Conservation (phyloP, 2,329 filamentous ascomycete genomes). For the Penicillium corylophilum region DNA sequence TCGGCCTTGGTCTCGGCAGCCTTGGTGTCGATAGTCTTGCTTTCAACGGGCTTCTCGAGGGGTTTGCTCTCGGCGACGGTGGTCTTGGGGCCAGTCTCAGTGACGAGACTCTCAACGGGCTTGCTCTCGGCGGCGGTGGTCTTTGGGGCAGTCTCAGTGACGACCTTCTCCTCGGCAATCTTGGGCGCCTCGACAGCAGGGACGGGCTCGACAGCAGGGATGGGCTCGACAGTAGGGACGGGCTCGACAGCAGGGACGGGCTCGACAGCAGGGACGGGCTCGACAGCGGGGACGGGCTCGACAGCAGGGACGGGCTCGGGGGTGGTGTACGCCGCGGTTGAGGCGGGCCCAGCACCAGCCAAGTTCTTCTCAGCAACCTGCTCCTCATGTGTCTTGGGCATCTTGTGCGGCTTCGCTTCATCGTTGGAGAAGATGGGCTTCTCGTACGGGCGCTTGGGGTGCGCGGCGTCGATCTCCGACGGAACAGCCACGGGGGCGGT, state of each 20-base stretch:
- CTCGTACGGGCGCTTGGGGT: conserved; percentile 39
- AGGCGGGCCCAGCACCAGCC: conserved; percentile 22
- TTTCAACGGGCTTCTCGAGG: background rate
- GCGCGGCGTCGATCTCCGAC: conserved; percentile 21
- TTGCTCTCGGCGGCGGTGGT: conserved; percentile 7
- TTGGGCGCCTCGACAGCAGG: conserved; percentile 7
- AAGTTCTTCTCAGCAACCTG: conserved; percentile 16
- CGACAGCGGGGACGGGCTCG: too few species aligned
- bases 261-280: conserved; percentile 15
- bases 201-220: conserved; percentile 21
- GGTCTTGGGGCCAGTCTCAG: background rate
- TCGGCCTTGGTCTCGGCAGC: conserved; percentile 1
- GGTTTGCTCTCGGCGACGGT: background rate
- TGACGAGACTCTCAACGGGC: background rate
- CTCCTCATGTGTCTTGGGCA: conserved; percentile 35
- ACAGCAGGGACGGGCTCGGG: conserved; percentile 19
- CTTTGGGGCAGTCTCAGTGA: conserved; percentile 13
- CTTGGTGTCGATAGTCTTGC: background rate
- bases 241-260: conserved; percentile 20
- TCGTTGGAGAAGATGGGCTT: conserved; percentile 31
- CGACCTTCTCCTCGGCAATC: conserved; percentile 6
- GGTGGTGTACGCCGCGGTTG: conserved; percentile 19
- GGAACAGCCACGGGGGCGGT: conserved; percentile 1
- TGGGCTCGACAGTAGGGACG: conserved; percentile 9
- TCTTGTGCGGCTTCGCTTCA: conserved; percentile 37